A percentile compares a stretch with the other conserved stretches of the same genome.
phyloP scores from a whole-genome alignment of 164 flowering plant genomes.

The Tetracentron sinense region DNA sequence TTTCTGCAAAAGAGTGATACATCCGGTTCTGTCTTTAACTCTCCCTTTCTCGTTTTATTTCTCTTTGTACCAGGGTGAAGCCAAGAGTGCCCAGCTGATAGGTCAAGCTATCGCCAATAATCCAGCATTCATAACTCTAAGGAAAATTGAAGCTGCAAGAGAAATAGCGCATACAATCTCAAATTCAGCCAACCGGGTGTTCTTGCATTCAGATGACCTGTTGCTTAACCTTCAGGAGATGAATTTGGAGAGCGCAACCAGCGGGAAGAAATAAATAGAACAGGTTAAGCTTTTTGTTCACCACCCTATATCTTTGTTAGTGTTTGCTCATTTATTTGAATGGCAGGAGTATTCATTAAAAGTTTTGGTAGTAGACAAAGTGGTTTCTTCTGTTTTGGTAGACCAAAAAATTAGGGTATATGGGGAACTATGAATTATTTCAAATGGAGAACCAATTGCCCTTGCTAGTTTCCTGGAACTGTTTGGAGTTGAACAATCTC shows the following conservation, averaged over 20 bases:
- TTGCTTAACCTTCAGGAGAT: conserved; percentile 48
- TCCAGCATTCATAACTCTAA: conserved; percentile 50
- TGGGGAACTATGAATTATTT: no score
- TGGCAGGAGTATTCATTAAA: no score
- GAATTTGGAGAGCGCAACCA: conserved; percentile 23
- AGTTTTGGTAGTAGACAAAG: no score
- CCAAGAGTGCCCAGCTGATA: conserved; percentile 60
- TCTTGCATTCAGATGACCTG: conserved; percentile 43
- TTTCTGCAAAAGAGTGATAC: background rate
- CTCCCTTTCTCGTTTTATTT: background rate
- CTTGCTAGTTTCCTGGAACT: no score
- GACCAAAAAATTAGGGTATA: no score
- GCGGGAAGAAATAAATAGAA: no score
- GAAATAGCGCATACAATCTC: conserved; percentile 43
- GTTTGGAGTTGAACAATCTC: no score
- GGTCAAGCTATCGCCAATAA: conserved; percentile 58
- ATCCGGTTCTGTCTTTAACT: background rate
- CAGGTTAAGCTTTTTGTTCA: no score
- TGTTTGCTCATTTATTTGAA: no score
- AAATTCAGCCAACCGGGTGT: conserved; percentile 36
- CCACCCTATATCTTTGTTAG: no score
- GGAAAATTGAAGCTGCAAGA: conserved; percentile 51
- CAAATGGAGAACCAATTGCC: no score
- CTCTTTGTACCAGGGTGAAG: conserved; percentile 44
- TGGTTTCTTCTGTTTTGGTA: no score